phyloP scores from a whole-genome alignment of 345 rosid species.

The Pistacia vera region DNA sequence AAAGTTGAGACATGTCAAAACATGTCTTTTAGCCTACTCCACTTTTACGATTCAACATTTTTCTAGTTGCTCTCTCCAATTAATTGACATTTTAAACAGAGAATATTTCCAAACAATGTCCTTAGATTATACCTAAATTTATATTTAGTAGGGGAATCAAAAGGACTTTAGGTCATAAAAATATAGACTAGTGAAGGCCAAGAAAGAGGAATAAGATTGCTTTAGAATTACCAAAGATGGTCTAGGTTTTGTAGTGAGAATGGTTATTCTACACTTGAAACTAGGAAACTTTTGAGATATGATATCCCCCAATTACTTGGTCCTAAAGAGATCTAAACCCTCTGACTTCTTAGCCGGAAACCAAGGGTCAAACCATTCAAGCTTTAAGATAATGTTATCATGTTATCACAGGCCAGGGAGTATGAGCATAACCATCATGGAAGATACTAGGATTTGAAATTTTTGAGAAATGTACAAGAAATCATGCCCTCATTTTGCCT shows the following conservation, averaged over 20 bases:
- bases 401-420: background rate
- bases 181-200: background rate
- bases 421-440: background rate
- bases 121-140: background rate
- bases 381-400: background rate
- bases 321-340: background rate
- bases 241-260: background rate
- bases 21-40: background rate
- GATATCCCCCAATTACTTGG: background rate
- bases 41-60: background rate
- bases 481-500: background rate
- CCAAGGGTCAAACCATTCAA: background rate
- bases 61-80: background rate
- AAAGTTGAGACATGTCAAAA: background rate
- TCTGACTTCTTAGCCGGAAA: background rate
- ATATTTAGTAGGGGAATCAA: no score
- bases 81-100: background rate
- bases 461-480: background rate
- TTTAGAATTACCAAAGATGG: background rate
- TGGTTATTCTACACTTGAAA: background rate
- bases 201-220: background rate
- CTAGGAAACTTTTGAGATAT: background rate
- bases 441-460: background rate
- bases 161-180: no score
- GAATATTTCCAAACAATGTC: background rate